Evolutionary conservation across 352 stramenopile genomes (phyloP).

Genomic region (Globisporangium polare): DNA sequence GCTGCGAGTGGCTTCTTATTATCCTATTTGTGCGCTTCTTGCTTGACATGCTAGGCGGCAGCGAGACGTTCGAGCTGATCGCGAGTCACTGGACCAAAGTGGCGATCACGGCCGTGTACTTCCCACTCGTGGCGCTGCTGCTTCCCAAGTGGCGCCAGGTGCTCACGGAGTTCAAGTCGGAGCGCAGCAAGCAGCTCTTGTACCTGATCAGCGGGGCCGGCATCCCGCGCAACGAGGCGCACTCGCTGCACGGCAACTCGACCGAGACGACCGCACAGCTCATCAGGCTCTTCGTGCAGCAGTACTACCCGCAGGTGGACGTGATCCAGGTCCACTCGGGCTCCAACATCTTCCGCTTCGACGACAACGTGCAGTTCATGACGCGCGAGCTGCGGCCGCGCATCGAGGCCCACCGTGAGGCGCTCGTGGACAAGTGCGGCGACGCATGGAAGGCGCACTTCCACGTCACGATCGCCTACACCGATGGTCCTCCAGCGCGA

Average conservation of each 20-base stretch:
- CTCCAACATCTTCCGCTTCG: slow-evolving; percentile 95
- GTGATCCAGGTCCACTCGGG: slow-evolving; percentile 94
- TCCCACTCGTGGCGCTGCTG: slow-evolving; percentile 93
- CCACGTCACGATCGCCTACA: slow-evolving; percentile 95
- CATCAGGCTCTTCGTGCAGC: slow-evolving; percentile 91
- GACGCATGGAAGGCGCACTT: slow-evolving; percentile 94
- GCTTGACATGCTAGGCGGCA: slow-evolving; percentile 21
- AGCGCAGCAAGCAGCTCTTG: slow-evolving; percentile 88
- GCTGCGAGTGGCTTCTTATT: not conserved
- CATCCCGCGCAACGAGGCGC: slow-evolving; percentile 92
- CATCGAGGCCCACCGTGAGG: slow-evolving; percentile 93
- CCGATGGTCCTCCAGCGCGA: slow-evolving; percentile 93
- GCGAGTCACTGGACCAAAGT: slow-evolving; percentile 62
- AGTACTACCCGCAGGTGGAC: slow-evolving; percentile 91
- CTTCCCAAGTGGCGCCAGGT: slow-evolving; percentile 91
- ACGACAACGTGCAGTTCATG: slow-evolving; percentile 98
- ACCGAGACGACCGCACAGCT: slow-evolving; percentile 92
- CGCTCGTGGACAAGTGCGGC: slow-evolving; percentile 87
- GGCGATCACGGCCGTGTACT: slow-evolving; percentile 89
- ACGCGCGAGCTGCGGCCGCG: slow-evolving; percentile 92
- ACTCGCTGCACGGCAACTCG: slow-evolving; percentile 93
- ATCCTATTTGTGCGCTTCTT: not conserved
- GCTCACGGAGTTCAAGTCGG: slow-evolving; percentile 73
- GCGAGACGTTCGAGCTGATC: slow-evolving; percentile 55
- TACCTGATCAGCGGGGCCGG: slow-evolving; percentile 96